These are phyloP conservation scores for Aspergillus ochraceoroseus DNA, from an alignment of 2,329 filamentous ascomycete species.

Conservation along the genomic window DNA sequence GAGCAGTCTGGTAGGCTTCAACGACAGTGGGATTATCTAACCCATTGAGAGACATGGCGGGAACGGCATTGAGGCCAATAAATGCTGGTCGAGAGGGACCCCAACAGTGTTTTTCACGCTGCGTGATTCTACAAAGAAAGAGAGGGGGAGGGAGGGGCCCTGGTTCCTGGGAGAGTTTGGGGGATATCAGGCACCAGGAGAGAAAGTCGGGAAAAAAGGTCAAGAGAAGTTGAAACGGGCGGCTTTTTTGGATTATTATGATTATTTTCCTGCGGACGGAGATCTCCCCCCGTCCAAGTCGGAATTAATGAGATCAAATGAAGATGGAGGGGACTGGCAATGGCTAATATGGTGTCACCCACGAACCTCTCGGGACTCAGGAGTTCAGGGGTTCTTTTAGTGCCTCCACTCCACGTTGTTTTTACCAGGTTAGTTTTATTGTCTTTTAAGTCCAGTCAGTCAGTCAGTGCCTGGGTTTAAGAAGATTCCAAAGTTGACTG, in stretches of 20 bases:
- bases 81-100: constrained; percentile 5
- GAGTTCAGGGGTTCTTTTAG: constrained; percentile 24
- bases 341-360: not conserved
- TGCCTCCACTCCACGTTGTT: constrained; percentile 17
- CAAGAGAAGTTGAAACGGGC: constrained; percentile 1
- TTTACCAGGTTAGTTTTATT: constrained; percentile 10
- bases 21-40: constrained; percentile 74
- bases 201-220: constrained; percentile 6
- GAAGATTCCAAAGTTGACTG: too few species aligned
- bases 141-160: constrained; percentile 14
- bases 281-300: constrained; percentile 15
- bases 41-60: constrained; percentile 87
- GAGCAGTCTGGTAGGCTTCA: constrained; percentile 76
- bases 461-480: too few species aligned
- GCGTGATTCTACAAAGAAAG: constrained; percentile 12
- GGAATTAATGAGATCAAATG: too few species aligned
- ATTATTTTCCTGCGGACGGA: constrained; percentile 2
- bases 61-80: constrained; percentile 33
- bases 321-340: not conserved
- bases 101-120: constrained; percentile 12
- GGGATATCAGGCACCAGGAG: constrained; percentile 5
- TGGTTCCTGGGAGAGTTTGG: constrained; percentile 2
- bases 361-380: constrained; percentile 26
- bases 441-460: constrained; percentile 11
- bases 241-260: too few species aligned